Base-by-base conservation (phyloP, 306 rosid genomes). In the Citrullus amarus region DNA sequence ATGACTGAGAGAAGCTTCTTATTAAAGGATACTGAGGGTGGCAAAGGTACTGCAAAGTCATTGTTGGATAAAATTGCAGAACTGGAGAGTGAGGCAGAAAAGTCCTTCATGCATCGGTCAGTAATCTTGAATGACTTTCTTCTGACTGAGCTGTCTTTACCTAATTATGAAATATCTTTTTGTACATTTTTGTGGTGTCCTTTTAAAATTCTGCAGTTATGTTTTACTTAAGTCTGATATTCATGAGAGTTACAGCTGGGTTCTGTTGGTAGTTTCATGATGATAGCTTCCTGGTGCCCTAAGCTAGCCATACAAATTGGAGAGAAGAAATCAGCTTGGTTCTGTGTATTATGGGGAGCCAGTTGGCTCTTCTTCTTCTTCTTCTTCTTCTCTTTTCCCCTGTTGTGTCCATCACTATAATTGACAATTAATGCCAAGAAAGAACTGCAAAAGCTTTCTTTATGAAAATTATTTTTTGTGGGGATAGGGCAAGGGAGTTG, bases 51-150 rank as follows among this genome's bases (percentile, higher is more conserved):
- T 75, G 96, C 96, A 28, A 91, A 88, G 92, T 72, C 82, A 76
- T 88, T 95, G 86, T 80, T 95, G 85, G 87, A 91, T 83, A 86
- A 78, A 79, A 95, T 92, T 86, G 99, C 96, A 46, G 80, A 80
- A 28, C 14, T 61, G 93, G 99, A 95, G 87, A 81, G 90, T 55
- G 97, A 92, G 83, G 99, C 99, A 38, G 92, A 95, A 71, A 95
- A 90, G 83, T 95, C 99, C 84, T 92, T 95, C 80, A 95, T 95
- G 99, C 99, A 95, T 81, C 84, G 99, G 99, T 92, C 71, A 77
- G 95, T 80, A 46, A 72, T 79, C 81, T 86, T 25, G 66, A 43
- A 32, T 71, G 79, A 44, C 22, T 85, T 59, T 57, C 34, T 28
- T 65, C 55, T 22, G 58, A 56, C 79, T 55, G 12, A 53, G 79